phyloP scores from a whole-genome alignment of 306 rosid genomes.

The Vigna radiata region DNA sequence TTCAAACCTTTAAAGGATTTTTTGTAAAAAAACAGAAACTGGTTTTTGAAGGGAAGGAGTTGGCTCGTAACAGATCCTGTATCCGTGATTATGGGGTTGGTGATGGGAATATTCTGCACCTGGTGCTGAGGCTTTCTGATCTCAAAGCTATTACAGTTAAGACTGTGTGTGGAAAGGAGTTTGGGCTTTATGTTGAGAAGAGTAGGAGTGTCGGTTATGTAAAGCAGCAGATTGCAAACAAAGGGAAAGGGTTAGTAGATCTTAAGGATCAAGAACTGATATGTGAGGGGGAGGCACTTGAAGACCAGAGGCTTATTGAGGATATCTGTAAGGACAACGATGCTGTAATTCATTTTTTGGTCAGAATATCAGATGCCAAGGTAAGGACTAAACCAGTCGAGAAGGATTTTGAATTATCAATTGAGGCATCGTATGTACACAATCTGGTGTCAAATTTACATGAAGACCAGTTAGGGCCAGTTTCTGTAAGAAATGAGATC shows the following conservation, averaged over 20 bases:
- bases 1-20: slow-evolving; percentile 66
- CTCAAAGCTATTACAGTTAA: slow-evolving; percentile 71
- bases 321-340: slow-evolving; percentile 65
- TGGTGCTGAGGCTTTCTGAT: slow-evolving; percentile 72
- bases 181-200: slow-evolving; percentile 70
- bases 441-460: slow-evolving; percentile 38
- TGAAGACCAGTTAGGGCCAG: slow-evolving; percentile 42
- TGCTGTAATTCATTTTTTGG: slow-evolving; percentile 66
- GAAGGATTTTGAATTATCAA: slow-evolving; percentile 68
- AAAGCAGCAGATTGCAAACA: slow-evolving; percentile 67
- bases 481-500: slow-evolving; percentile 41
- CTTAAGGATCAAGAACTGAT: slow-evolving; percentile 67
- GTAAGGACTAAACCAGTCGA: slow-evolving; percentile 64
- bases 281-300: slow-evolving; percentile 74
- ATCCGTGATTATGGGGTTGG: slow-evolving; percentile 74
- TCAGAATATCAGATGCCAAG: slow-evolving; percentile 65
- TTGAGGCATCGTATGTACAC: slow-evolving; percentile 52
- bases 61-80: slow-evolving; percentile 66
- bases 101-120: slow-evolving; percentile 70
- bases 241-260: slow-evolving; percentile 61
- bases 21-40: slow-evolving; percentile 73
- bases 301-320: slow-evolving; percentile 75
- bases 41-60: slow-evolving; percentile 77
- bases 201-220: slow-evolving; percentile 74
- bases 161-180: slow-evolving; percentile 71